Evolutionary conservation across 352 stramenopile species (phyloP), one percentile per base, ranked within the genome.

Genomic region (Phytophthora crassamura): DNA sequence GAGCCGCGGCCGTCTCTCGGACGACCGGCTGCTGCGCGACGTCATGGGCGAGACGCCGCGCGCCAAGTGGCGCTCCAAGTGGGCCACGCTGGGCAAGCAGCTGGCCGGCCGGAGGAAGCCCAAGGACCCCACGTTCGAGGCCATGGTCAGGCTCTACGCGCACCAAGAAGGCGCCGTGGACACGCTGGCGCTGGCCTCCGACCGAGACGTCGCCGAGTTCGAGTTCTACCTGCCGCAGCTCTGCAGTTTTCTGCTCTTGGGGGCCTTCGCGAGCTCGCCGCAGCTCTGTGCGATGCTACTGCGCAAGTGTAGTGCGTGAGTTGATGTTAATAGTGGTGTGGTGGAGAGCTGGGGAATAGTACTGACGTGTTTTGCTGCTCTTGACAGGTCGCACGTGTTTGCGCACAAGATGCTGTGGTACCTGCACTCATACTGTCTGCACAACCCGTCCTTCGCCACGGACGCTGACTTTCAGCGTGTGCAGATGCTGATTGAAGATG

Each of bases 391-490:
- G 45, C 85, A 95, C 62, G 84, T 93, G 49, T 93, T 95, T 49
- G 87, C 87, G 7, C 85, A 95, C 69, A 88, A 89, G 53, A 92
- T 95, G 73, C 47, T 91, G 30, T 95, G 87, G 87, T 95, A 93
- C 41, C 61, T 95, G 48, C 74, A 89, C 64, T 93, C 85, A 8
- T 93, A 91, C 57, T 93, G 87, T 53, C 65, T 91, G 9, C 56
- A 75, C 33, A 93, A 88, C 39, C 74, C 81, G 4, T 61, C 77
- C 10, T 89, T 91, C 43, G 45, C 66, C n/a, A 88, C 69, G 2
- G 69, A 86, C 15, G 80, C 83, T 30, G 83, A 78, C 49, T 65
- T 65, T 14, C 72, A 84, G 55, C 81, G 82, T 28, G 80, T 95
- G 12, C 74, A 91, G 30, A 86, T 89, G 79, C 74, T 95, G 35